Conservation (phyloP, 2,329 filamentous ascomycete species). For the Huntiella abstrusa region DNA sequence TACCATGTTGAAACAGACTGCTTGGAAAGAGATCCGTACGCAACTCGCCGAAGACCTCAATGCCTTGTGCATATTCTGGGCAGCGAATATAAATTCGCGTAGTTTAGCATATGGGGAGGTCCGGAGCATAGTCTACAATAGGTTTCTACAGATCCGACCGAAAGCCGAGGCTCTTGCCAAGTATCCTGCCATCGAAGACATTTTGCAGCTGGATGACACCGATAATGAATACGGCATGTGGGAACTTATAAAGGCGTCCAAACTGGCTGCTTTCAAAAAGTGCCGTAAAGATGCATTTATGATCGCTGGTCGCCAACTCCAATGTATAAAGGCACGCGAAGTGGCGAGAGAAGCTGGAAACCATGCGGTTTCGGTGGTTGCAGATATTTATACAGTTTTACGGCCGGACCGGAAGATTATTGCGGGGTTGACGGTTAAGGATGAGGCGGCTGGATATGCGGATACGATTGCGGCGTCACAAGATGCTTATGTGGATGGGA, state of each 20-base stretch:
- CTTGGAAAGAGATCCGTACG: constrained; percentile 2
- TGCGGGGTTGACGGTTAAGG: constrained; percentile 13
- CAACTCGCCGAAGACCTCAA: neutral
- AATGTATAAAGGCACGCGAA: constrained; percentile 25
- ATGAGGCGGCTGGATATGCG: constrained; percentile 16
- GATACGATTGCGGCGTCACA: constrained; percentile 8
- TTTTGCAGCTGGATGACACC: constrained; percentile 13
- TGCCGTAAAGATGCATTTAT: constrained; percentile 19
- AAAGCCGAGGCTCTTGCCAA: neutral
- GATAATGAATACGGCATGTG: constrained; percentile 21
- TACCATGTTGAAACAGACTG: neutral
- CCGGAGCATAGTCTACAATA: too few species aligned
- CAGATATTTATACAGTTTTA: constrained; percentile 20
- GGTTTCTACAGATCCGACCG: neutral
- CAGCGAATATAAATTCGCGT: too few species aligned
- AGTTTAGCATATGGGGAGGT: too few species aligned
- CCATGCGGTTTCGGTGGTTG: constrained; percentile 13
- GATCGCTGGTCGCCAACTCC: constrained; percentile 30
- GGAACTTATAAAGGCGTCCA: constrained; percentile 32
- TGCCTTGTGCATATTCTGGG: neutral
- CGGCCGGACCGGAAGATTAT: constrained; percentile 20
- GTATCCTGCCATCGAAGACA: neutral
- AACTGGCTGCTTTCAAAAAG: constrained; percentile 21
- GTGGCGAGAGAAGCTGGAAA: constrained; percentile 5
- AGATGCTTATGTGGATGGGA: neutral